Base-by-base conservation (phyloP, 352 stramenopile genomes). In the Pythium rishiriense region DNA sequence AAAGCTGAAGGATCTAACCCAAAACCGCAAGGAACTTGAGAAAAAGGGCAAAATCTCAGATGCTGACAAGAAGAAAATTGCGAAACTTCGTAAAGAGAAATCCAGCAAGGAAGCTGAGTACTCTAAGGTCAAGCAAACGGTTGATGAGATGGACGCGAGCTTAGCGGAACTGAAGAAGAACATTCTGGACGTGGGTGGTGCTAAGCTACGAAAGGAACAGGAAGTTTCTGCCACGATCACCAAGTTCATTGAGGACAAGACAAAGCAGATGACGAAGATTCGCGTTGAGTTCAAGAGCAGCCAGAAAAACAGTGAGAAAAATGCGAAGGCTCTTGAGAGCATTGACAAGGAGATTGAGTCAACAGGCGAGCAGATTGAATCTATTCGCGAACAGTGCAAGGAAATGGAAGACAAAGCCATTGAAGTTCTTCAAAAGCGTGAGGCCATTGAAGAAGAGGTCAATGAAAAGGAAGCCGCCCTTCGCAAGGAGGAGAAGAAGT, bases 141-240 rank as follows among this genome's bases (percentile, higher is more conserved):
- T 94, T 5, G 70, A 91, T 28, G 76, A 68, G 56, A 93, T 91
- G 73, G 79, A 96, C 50, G 66, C 61, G 0, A 75, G 92, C 50
- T 87, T 99, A 9, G 83, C 86, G 6, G 87, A 91, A 28, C 71
- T 99, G 8, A 98, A 99, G 74, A 91, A 98, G 35, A 81, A 88
- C 31, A 99, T 99, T 66, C 75, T 99, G 0, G 92, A 98, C 65
- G 93, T 98, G 42, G 97, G 97, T 50, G 96, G 97, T 28, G 81
- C 83, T 28, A 96, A 97, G 63, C 69, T 99, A 22, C 98, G 98
- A 55, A 97, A 98, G 62, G 92, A 98, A 68, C 87, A 98, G 60
- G 90, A 96, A 49, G 87, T 90, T 24, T 75, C 88, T 0, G 80
- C 88, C 26, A 92, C 90, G 57, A 87, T 94, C 41, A 81, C 78